A percentile compares a stretch with the other conserved stretches of the same genome.
Conservation (phyloP, 2,329 filamentous ascomycete genomes). For the Fusarium graminum region DNA sequence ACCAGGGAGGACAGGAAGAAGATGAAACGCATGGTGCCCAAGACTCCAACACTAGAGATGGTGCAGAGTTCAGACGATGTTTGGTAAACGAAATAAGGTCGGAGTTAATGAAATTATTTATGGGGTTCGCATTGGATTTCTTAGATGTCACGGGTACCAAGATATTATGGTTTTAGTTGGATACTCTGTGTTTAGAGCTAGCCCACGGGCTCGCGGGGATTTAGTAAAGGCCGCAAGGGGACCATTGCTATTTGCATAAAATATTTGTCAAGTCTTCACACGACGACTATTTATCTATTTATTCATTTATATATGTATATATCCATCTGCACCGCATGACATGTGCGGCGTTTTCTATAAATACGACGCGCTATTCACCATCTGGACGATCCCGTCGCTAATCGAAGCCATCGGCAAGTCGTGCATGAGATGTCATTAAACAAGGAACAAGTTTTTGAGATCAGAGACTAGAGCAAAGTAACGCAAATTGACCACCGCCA, state of each 20-base stretch:
- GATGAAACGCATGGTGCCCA: constrained; percentile 73
- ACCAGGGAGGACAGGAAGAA: constrained; percentile 78
- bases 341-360: constrained; percentile 11
- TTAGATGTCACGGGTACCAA: constrained; percentile 46
- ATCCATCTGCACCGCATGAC: background rate
- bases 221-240: constrained; percentile 29
- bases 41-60: constrained; percentile 73
- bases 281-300: constrained; percentile 1
- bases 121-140: constrained; percentile 32
- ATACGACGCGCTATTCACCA: constrained; percentile 21
- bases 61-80: constrained; percentile 73
- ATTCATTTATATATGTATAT: constrained; percentile 4
- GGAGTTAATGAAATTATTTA: constrained; percentile 17
- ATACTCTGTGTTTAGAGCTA: constrained; percentile 22
- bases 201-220: constrained; percentile 22
- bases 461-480: constrained; percentile 15
- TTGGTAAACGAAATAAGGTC: constrained; percentile 63
- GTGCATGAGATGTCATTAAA: constrained; percentile 19
- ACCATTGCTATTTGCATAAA: constrained; percentile 29
- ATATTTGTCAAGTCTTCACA: constrained; percentile 21
- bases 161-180: constrained; percentile 31
- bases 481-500: constrained; percentile 4
- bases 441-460: constrained; percentile 19
- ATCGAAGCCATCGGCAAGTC: constrained; percentile 20
- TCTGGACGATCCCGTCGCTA: constrained; percentile 29